Conservation (phyloP, 192 early-diverging fungal species). For the Coemansia sp. region DNA sequence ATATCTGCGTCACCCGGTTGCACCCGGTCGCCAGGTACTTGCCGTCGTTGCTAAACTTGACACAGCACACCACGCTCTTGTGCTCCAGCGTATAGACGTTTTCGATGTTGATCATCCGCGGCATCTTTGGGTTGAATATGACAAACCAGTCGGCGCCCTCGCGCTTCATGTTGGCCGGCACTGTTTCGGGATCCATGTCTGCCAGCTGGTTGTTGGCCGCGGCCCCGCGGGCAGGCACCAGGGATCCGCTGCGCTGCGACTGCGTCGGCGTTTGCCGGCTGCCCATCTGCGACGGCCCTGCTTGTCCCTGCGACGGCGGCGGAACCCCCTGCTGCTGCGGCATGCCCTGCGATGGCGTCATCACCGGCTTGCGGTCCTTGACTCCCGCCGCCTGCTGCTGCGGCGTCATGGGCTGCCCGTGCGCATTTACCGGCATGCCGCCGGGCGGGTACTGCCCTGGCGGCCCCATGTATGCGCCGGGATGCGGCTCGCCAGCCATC, state of each 20-base stretch:
- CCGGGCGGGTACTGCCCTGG: constrained; percentile 52
- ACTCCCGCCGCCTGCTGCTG: constrained; percentile 33
- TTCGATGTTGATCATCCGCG: constrained; percentile 63
- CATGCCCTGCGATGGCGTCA: constrained; percentile 34
- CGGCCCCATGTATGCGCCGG: constrained; percentile 41
- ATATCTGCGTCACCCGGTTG: constrained; percentile 86
- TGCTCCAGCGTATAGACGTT: constrained; percentile 64
- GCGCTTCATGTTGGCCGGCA: constrained; percentile 69
- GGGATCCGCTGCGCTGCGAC: constrained; percentile 29
- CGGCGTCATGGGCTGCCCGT: constrained; percentile 52
- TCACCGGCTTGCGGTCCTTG: constrained; percentile 53
- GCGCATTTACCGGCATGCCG: constrained; percentile 43
- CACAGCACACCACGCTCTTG: constrained; percentile 92
- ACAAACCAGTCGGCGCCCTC: constrained; percentile 89
- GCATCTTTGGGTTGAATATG: constrained; percentile 68
- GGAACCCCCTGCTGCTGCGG: constrained; percentile 17
- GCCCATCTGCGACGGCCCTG: constrained; percentile 25
- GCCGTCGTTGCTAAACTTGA: constrained; percentile 92
- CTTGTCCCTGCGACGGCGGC: constrained; percentile 15
- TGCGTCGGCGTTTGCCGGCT: constrained; percentile 47
- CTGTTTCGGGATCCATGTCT: constrained; percentile 76
- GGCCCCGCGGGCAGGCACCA: constrained; percentile 22
- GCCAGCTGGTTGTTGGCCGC: constrained; percentile 53
- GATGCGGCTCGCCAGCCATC: constrained; percentile 33
- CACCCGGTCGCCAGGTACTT: constrained; percentile 90